Base-by-base conservation (phyloP, 2,329 filamentous ascomycete genomes). In the Dactylellina drechsleri region DNA sequence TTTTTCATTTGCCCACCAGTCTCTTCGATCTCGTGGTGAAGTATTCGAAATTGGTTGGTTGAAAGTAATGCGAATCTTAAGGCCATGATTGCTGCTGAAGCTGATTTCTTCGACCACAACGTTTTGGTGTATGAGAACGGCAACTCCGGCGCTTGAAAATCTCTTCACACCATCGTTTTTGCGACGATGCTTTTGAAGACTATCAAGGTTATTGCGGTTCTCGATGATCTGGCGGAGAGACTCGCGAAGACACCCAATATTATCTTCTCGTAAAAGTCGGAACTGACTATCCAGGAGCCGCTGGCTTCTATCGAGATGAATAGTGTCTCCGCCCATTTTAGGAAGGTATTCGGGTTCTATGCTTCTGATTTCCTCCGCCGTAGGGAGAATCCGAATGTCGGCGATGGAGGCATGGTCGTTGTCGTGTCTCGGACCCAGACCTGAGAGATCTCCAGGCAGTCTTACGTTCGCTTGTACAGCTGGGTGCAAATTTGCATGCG, bases 381-480 rank as follows among this genome's bases (percentile, higher is more conserved):
- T 81, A 0, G 80, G 81, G 36, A 81, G 71, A 28, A 82, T 80
- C 20, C 72, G 76, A 36, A 82, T 81, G 64, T 81, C 72, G 7
- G 77, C 76, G 45, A 82, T 80, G 31, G 76, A 75, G 0, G 75
- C 76, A 31, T 81, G 78, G 31, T 77, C 76, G 10, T 81, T 79
- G 40, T 81, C 78, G 57, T 81, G 78, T n/a, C 79, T 70, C 10
- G 78, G 78, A 1, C 79, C 78, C 8, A 77, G 64, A 0, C 66
- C 49, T 2, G 79, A 80, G 4, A 79, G 74, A 10, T 73, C 50
- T 6, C 79, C 79, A 0, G 79, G 79, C 15, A 78, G 60, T 59
- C 80, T 77, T 1, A 77, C 68, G 28, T 74, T 50, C 57, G 50
- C 45, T 67, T 66, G 64, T 43, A 76, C 26, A 18, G 60, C 43